These are phyloP conservation scores for Picea abies DNA, from an alignment of 83 land plant species.

Conservation along the genomic window DNA sequence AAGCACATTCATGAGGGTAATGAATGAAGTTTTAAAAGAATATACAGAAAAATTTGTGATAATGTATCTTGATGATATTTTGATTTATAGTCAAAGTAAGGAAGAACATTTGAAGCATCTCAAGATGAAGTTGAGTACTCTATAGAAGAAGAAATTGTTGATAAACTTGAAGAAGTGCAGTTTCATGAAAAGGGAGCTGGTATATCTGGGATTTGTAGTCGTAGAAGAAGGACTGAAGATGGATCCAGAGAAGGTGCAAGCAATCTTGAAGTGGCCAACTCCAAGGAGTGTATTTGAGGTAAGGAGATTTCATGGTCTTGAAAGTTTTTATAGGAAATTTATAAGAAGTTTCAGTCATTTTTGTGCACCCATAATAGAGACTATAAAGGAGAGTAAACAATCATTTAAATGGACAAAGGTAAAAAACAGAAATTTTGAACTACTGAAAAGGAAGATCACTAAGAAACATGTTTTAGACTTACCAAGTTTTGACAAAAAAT, in stretches of 20 bases:
- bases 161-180: too few species aligned
- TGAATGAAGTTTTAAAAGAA: background rate
- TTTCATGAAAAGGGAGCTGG: background rate
- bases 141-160: background rate
- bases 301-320: background rate
- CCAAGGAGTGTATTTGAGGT: background rate
- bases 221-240: background rate
- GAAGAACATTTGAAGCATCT: too few species aligned
- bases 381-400: background rate
- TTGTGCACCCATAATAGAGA: background rate
- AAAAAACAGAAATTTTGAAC: background rate
- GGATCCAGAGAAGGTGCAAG: background rate
- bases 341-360: background rate
- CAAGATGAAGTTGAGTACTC: background rate
- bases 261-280: background rate
- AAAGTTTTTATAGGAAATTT: background rate
- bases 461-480: background rate
- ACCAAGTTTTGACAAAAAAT: background rate
- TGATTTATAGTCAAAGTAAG: too few species aligned
- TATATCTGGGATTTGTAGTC: background rate
- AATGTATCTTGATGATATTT: background rate
- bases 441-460: background rate
- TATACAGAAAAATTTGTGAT: background rate
- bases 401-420: background rate
- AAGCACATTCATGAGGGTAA: background rate